Conservation (phyloP, 75 land plant genomes). For the Cupressus sempervirens region DNA sequence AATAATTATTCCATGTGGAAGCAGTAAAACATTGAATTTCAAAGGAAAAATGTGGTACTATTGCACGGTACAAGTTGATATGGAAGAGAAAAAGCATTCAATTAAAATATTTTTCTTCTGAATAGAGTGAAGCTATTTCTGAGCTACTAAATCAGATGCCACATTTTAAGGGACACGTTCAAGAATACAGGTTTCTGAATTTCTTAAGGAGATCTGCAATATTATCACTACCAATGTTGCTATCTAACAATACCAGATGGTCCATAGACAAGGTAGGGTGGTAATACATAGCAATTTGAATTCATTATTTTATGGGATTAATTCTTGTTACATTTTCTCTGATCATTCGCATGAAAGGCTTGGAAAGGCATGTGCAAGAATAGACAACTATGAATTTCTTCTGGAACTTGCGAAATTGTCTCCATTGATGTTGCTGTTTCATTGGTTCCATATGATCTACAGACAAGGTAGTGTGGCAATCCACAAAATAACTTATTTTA, state of each 20-base stretch:
- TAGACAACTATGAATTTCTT: constrained; percentile 22
- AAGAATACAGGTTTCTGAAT: constrained; percentile 41
- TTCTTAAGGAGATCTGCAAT: constrained; percentile 48
- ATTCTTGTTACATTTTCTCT: constrained; percentile 8
- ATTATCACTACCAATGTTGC: constrained; percentile 77
- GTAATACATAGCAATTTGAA: constrained; percentile 49
- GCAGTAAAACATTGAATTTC: constrained; percentile 45
- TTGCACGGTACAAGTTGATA: constrained; percentile 53
- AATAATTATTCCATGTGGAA: constrained; percentile 43
- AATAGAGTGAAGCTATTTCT: constrained; percentile 32
- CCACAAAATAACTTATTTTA: constrained; percentile 76
- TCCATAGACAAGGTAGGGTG: constrained; percentile 83
- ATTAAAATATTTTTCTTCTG: constrained; percentile 56
- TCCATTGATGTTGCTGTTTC: constrained; percentile 80
- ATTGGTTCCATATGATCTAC: constrained; percentile 93
- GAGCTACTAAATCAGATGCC: constrained; percentile 70
- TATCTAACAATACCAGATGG: constrained; percentile 93
- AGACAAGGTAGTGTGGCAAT: constrained; percentile 71
- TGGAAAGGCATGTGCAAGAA: constrained; percentile 72
- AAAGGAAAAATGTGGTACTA: constrained; percentile 36
- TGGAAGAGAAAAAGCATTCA: constrained; percentile 68
- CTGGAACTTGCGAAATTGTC: constrained; percentile 63
- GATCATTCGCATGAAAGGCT: constrained; percentile 11
- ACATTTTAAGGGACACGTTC: constrained; percentile 81
- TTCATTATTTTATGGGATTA: constrained; percentile 63